Base-by-base conservation (phyloP, 306 rosid species). In the Corylus heterophylla region DNA sequence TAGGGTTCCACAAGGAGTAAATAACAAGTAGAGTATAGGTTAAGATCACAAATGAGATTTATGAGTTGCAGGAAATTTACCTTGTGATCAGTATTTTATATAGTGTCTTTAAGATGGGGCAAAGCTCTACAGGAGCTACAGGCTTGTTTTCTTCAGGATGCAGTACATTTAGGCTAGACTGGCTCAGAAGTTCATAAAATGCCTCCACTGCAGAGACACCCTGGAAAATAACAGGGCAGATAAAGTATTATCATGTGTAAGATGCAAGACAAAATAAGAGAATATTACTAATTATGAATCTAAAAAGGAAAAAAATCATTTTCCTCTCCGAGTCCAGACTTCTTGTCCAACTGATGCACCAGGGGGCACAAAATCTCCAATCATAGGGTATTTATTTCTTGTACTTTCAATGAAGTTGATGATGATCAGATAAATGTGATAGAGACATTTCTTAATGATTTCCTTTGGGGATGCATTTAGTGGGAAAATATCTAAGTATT, bases 171-270 rank as follows among this genome's bases (percentile, higher is more conserved):
- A 94, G 79, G 89, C 97, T 90, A 0, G 98, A 86, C 76, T 94
- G 98, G 75, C 98, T 94, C 75, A 94, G 83, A 82, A 92, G 91
- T 83, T 92, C 88, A 76, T 88, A 94, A 79, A 94, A 92, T 67
- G 94, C 97, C 45, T 85, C 76, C 74, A 94, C 97, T 29, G 97
- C 98, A 69, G 98, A 94, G 14, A 94, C 97, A 37, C 98, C 98
- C 97, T 94, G 74, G 17, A 86, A 54, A 77, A 78, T 22, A 79
- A 74, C 8, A 39, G 73, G 54, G 45, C 72, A 39, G 44, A 45
- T 49, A 31, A 42, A 48, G 56, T 39, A 49, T 13, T 39, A 49
- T 22, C 25, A 6, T 44, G 76, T 49, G 76, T 58, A 35, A 55
- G 69, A 67, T 42, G 69, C 31, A 74, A 61, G 52, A 58, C 7